These are phyloP conservation scores for Diaporthe vaccinii DNA, from an alignment of 2,329 filamentous ascomycete species.

Conservation along the genomic window DNA sequence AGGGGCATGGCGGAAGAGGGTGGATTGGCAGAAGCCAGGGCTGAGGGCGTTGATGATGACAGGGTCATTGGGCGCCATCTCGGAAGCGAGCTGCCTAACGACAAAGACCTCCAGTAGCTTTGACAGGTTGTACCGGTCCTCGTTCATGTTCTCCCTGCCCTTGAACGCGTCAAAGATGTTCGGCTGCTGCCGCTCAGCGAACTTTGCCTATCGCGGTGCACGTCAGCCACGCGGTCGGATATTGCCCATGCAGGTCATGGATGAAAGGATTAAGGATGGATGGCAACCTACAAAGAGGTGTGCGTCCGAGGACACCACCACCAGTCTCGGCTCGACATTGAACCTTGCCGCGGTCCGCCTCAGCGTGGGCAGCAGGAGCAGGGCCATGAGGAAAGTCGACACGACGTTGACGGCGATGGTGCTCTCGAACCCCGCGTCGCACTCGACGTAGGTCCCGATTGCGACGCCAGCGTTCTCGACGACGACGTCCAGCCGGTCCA, in stretches of 20 bases:
- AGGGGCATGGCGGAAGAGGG: slow-evolving; percentile 50
- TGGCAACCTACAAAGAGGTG: slow-evolving; percentile 47
- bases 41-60: slow-evolving; percentile 56
- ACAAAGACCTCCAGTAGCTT: slow-evolving; percentile 53
- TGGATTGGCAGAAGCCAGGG: slow-evolving; percentile 57
- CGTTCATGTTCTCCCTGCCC: slow-evolving; percentile 43
- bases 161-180: slow-evolving; percentile 53
- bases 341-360: slow-evolving; percentile 51
- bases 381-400: slow-evolving; percentile 58
- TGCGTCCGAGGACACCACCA: slow-evolving; percentile 57
- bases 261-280: neutral
- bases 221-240: neutral
- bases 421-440: slow-evolving; percentile 57
- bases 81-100: slow-evolving; percentile 52
- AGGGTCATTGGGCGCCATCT: slow-evolving; percentile 46
- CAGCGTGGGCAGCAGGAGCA: slow-evolving; percentile 59
- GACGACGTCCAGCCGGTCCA: slow-evolving; percentile 58
- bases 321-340: slow-evolving; percentile 53
- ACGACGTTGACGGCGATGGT: slow-evolving; percentile 63
- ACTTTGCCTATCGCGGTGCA: slow-evolving; percentile 47
- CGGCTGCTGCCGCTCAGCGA: slow-evolving; percentile 50
- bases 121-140: slow-evolving; percentile 53
- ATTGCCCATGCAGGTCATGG: neutral
- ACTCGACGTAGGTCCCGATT: slow-evolving; percentile 34
- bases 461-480: slow-evolving; percentile 58